These are phyloP conservation scores for Daldinia sp. DNA, from an alignment of 2,329 filamentous ascomycete species.

Conservation along the genomic window DNA sequence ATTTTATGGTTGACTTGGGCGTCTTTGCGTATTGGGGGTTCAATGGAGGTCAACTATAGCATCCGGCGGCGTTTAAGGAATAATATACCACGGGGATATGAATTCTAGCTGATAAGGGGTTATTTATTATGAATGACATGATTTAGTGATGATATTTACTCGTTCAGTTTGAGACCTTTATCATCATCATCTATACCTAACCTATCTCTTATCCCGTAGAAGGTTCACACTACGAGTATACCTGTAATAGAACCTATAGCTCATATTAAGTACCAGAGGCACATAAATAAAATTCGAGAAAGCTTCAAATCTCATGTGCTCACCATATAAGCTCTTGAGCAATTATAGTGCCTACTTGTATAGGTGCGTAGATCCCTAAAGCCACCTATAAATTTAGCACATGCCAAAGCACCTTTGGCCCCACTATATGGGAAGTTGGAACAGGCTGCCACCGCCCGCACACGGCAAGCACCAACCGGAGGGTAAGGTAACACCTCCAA, in stretches of 20 bases:
- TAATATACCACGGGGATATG: not conserved
- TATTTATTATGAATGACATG: not conserved
- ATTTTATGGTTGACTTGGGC: not conserved
- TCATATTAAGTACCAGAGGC: too few relatives aligned
- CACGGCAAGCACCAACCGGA: slow-evolving; percentile 22
- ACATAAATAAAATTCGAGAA: not conserved
- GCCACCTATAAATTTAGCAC: slow-evolving; percentile 1
- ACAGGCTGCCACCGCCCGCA: slow-evolving; percentile 30
- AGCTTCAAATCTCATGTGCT: not conserved
- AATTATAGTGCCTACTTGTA: not conserved
- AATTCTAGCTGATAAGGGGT: not conserved
- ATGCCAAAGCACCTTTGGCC: slow-evolving; percentile 5
- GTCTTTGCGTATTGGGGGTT: not conserved
- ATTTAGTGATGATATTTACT: too few relatives aligned
- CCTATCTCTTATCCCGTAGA: too few relatives aligned
- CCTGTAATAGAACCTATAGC: too few relatives aligned
- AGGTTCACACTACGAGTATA: too few relatives aligned
- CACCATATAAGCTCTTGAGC: not conserved
- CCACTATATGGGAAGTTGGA: slow-evolving; percentile 21
- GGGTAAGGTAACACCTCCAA: slow-evolving; percentile 26
- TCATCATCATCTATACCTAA: too few relatives aligned
- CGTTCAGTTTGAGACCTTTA: too few relatives aligned
- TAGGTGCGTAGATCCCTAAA: not conserved
- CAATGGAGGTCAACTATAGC: slow-evolving; percentile 16
- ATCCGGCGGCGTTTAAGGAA: slow-evolving; percentile 39